Base-by-base conservation (phyloP, 164 flowering plant species). In the Saururus chinensis region DNA sequence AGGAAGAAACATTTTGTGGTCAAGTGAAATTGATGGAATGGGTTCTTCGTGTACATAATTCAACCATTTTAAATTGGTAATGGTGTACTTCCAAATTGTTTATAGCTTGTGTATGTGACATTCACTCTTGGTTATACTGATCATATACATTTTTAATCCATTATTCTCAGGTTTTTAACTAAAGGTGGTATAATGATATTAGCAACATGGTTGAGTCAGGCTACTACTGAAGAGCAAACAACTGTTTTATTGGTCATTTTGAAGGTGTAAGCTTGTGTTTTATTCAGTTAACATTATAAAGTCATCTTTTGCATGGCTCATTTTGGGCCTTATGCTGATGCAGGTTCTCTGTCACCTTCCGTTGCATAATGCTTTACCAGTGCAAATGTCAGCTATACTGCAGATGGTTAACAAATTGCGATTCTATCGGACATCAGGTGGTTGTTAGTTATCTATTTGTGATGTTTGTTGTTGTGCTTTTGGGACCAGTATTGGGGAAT, bases 341-440 rank as follows among this genome's bases (percentile, higher is more conserved):
- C 73, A 95, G 99, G 95, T 95, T 58, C 85, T 95, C 51, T 84
- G 82, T 75, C 92, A 87, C 73, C 79, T 95, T 68, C 99, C 99
- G 16, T 63, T 95, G 41, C 84, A 82, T 49, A 87, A 87, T 74
- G 96, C 95, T 64, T 78, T 80, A 57, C 89, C 97, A 14, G 79
- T 63, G 52, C 95, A 95, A 54, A 87, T 89, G 93, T 87, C 99
- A 53, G 90, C 91, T 61, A 71, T 95, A 73, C 68, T 95, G 69
- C 97, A 87, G 66, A 79, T 83, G 76, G 96, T 95, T 48, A 91
- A 89, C 60, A 81, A 74, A 61, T 74, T 95, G 61, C 85, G 96
- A 48, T 95, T 84, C 65, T 91, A 95, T 75, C 71, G 90, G 73
- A 65, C 76, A 67, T 74, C 92, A 87, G 99, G 97, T 95, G 81